Evolutionary conservation across 1,284 basidiomycete genomes (phyloP), one percentile per base, ranked within the genome.

Genomic region (Heterobasidion annosum): DNA sequence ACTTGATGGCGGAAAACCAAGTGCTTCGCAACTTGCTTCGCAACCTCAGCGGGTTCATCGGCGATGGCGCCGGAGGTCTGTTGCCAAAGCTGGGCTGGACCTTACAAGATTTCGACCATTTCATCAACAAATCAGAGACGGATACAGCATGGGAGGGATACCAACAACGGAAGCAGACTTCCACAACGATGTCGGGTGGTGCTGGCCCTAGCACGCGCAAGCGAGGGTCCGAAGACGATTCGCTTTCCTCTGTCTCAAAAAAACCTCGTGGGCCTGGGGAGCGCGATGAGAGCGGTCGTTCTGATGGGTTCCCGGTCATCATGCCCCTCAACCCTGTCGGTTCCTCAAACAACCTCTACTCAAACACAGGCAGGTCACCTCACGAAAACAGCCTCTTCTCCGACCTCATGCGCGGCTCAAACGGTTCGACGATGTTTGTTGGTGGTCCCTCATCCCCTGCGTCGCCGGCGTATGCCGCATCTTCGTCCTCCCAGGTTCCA

Each of bases 101-200:
- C 54, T 62, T 82, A 58, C 73, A 78, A 52, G 87, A 90, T 63
- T 91, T 93, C 64, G 84, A 89, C 60, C 82, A 81, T 49, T 88
- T 86, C 60, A 73, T 93, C 58, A 91, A 88, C 68, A 83, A 84
- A 62, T 82, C 88, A 1, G 92, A 95, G 69, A 93, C 91, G 0
- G 92, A 95, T 66, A 93, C 91, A 0, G 92, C 91, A 33, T 92
- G 87, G 77, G 91, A 94, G 65, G 87, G 90, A 49, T 93, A 88
- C 63, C 82, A 91, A 58, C 70, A 79, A 34, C 79, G 87, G 59
- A 90, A 85, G 55, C 66, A 67, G 37, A 68, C 70, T 16, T 58
- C 59, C 34, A 58, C 59, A 6, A 49, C 64, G 13, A 63, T 59
- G 4, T 54, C 63, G 25, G 57, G 63, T 7, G 57, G 59, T 16